A percentile compares a stretch with the other conserved stretches of the same genome.
These are phyloP conservation scores for Leonotis leonurus DNA, from an alignment of 257 asterid species.

Conservation along the genomic window DNA sequence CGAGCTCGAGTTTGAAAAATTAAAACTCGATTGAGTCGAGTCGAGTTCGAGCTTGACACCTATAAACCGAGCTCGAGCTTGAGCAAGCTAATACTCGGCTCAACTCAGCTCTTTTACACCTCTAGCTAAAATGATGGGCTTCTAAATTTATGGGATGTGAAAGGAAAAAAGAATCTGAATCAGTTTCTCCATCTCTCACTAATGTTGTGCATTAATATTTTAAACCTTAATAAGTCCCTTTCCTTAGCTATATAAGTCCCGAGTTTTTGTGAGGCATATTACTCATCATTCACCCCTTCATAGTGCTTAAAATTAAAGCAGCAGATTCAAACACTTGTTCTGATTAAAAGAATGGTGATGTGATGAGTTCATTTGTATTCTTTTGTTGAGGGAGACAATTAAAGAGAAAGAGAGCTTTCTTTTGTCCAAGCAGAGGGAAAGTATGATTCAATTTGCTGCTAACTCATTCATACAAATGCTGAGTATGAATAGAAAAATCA, in stretches of 20 bases:
- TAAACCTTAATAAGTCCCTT: conserved; percentile 14
- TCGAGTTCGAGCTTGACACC: no score
- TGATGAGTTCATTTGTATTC: neutral
- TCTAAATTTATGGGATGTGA: conserved; percentile 20
- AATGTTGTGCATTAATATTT: conserved; percentile 1
- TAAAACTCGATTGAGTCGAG: no score
- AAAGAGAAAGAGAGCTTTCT: conserved; percentile 82
- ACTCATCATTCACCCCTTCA: neutral
- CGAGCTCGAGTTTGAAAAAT: no score
- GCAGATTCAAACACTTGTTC: no score
- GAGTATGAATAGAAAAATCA: conserved; percentile 11
- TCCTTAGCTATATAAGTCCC: conserved; percentile 37
- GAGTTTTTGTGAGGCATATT: neutral
- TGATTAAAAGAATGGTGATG: no score
- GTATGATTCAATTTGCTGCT: conserved; percentile 85
- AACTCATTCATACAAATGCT: conserved; percentile 93
- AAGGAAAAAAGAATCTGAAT: conserved; percentile 17
- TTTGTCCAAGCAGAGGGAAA: conserved; percentile 70
- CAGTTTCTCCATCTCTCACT: neutral
- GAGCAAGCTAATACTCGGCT: no score
- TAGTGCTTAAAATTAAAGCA: no score
- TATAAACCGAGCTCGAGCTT: no score
- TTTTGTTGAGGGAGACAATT: neutral
- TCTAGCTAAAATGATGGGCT: conserved; percentile 21
- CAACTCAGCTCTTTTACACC: no score